These are phyloP conservation scores for Cryoendolithus antarcticus DNA, from an alignment of 2,329 filamentous ascomycete species.

Conservation along the genomic window DNA sequence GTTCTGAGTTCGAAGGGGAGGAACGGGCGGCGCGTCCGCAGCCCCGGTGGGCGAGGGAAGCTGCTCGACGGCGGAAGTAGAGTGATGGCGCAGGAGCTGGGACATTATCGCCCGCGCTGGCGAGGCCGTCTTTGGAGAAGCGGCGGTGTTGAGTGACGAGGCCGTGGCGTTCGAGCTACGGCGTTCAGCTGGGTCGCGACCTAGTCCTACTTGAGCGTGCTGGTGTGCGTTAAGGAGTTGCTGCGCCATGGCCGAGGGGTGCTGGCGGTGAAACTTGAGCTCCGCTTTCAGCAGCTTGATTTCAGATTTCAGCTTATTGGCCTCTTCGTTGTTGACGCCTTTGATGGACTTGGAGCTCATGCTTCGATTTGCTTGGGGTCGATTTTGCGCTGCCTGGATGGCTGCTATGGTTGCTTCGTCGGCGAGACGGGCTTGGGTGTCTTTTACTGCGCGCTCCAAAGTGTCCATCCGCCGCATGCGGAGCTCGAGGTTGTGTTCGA, in stretches of 20 bases:
- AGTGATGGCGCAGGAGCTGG: constrained; percentile 44
- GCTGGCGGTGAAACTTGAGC: constrained; percentile 49
- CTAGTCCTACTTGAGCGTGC: too few species aligned
- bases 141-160: neutral
- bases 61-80: constrained; percentile 38
- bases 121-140: constrained; percentile 4
- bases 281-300: constrained; percentile 50
- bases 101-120: constrained; percentile 32
- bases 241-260: constrained; percentile 22
- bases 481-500: constrained; percentile 69
- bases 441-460: constrained; percentile 67
- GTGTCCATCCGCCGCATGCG: constrained; percentile 78
- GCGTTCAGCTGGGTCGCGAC: too few species aligned
- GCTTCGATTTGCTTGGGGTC: constrained; percentile 21
- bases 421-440: constrained; percentile 40
- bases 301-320: constrained; percentile 46
- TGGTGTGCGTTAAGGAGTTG: constrained; percentile 16
- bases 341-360: constrained; percentile 28
- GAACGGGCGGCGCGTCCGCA: constrained; percentile 2
- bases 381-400: constrained; percentile 10
- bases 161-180: constrained; percentile 3
- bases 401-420: constrained; percentile 35
- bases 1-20: too few species aligned
- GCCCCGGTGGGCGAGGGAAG: constrained; percentile 9
- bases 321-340: constrained; percentile 34